Evolutionary conservation across 345 rosid species (phyloP).

Genomic region (Lumnitzera littorea): DNA sequence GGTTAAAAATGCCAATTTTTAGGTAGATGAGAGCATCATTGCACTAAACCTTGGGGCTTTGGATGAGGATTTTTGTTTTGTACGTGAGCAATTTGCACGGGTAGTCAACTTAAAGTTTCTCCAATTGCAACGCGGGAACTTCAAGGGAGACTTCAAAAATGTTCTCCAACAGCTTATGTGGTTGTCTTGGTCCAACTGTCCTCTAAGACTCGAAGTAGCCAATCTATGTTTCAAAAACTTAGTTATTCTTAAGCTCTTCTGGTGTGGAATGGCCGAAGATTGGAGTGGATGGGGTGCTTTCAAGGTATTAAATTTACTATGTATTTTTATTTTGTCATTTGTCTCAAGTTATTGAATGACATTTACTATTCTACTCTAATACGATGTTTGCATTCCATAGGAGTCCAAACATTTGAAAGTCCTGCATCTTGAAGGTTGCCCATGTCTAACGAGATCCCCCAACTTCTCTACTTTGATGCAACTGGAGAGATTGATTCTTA

Average conservation of each 20-base stretch:
- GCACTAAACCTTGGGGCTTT: background rate
- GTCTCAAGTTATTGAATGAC: too few relatives aligned
- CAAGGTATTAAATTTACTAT: background rate
- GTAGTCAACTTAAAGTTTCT: background rate
- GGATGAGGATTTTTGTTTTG: background rate
- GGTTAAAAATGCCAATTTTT: background rate
- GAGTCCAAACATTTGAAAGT: background rate
- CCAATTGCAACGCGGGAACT: too few relatives aligned
- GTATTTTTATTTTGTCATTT: background rate
- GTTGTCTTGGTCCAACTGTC: background rate
- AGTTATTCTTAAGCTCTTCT: background rate
- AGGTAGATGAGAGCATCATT: background rate
- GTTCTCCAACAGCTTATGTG: too few relatives aligned
- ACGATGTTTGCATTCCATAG: background rate
- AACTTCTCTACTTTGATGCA: background rate
- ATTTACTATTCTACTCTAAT: too few relatives aligned
- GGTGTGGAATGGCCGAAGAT: too few relatives aligned
- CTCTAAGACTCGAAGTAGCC: background rate
- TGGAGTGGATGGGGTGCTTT: background rate
- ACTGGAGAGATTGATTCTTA: background rate
- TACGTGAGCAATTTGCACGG: background rate
- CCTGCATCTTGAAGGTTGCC: background rate
- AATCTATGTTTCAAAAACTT: background rate
- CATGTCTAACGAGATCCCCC: background rate
- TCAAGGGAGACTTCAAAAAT: too few relatives aligned